Evolutionary conservation across 2,329 filamentous ascomycete genomes (phyloP).

Genomic region (Botrytis pseudocinerea): DNA sequence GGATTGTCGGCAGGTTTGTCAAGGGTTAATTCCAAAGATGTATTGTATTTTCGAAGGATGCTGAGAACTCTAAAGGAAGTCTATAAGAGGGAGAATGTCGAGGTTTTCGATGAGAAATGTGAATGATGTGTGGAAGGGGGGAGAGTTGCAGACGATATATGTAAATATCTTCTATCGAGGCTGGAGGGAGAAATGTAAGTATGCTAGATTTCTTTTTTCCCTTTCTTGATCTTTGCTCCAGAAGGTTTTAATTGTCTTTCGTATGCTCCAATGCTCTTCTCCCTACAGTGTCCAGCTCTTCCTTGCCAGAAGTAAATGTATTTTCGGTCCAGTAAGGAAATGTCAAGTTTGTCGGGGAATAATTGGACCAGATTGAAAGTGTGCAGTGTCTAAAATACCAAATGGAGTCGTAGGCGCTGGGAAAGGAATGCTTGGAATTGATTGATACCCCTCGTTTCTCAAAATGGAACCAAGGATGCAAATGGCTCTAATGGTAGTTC

Average conservation of each 20-base stretch:
- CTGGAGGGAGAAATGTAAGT: slow-evolving; percentile 17
- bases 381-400: background rate
- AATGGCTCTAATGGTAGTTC: slow-evolving; percentile 16
- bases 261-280: slow-evolving; percentile 22
- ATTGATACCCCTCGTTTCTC: slow-evolving; percentile 22
- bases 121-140: slow-evolving; percentile 8
- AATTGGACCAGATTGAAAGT: slow-evolving; percentile 20
- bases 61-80: slow-evolving; percentile 7
- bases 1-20: background rate
- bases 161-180: slow-evolving; percentile 14
- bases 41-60: background rate
- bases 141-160: slow-evolving; percentile 12
- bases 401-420: slow-evolving; percentile 21
- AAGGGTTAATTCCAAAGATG: slow-evolving; percentile 9
- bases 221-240: slow-evolving; percentile 1
- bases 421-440: slow-evolving; percentile 25
- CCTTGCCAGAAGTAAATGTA: slow-evolving; percentile 23
- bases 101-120: slow-evolving; percentile 14
- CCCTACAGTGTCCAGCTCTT: slow-evolving; percentile 12
- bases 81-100: slow-evolving; percentile 22
- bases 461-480: slow-evolving; percentile 24
- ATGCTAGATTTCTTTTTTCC: slow-evolving; percentile 12
- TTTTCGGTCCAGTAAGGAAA: slow-evolving; percentile 23
- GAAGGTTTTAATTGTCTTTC: slow-evolving; percentile 22
- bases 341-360: slow-evolving; percentile 1